Percentiles rank a stretch among this genome's conserved stretches.
These are phyloP conservation scores for Boletus rex-veris DNA, from an alignment of 768 basidiomycete genomes.

Conservation along the genomic window DNA sequence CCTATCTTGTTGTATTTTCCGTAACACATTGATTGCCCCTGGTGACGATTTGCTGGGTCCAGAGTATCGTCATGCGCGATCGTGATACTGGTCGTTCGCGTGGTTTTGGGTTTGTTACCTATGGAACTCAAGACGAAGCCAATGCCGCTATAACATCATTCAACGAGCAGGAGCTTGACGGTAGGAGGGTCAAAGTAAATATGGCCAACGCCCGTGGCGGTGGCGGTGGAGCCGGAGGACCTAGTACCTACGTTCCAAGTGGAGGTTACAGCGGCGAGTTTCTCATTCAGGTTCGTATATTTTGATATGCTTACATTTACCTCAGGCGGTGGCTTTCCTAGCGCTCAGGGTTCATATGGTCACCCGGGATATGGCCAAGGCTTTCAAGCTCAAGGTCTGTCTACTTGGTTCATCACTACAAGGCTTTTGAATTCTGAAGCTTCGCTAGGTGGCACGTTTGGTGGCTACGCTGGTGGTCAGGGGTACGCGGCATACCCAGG, in stretches of 20 bases:
- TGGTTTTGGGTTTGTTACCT: constrained; percentile 97
- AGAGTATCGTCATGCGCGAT: constrained; percentile 99
- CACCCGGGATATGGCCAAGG: constrained; percentile 25
- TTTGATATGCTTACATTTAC: constrained; percentile 14
- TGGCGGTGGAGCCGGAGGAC: constrained; percentile 40
- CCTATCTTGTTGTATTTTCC: constrained; percentile 19
- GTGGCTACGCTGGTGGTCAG: constrained; percentile 12
- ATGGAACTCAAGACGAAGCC: constrained; percentile 58
- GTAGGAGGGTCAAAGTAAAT: constrained; percentile 87
- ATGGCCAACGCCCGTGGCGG: constrained; percentile 70
- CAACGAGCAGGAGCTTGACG: constrained; percentile 93
- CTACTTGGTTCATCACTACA: background rate
- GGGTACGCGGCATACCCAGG: constrained; percentile 24
- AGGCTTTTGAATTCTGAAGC: background rate
- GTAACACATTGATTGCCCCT: background rate
- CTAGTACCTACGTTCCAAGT: constrained; percentile 28
- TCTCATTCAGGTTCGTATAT: background rate
- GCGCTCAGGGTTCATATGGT: constrained; percentile 24
- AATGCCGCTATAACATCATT: constrained; percentile 68
- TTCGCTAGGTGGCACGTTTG: constrained; percentile 6
- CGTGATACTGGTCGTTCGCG: constrained; percentile 96
- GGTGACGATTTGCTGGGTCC: constrained; percentile 34
- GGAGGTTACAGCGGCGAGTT: constrained; percentile 27
- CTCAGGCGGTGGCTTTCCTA: constrained; percentile 28
- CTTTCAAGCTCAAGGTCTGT: constrained; percentile 13